Evolutionary conservation across 2,329 filamentous ascomycete genomes (phyloP).

Genomic region (Fonsecaea pugnacius): DNA sequence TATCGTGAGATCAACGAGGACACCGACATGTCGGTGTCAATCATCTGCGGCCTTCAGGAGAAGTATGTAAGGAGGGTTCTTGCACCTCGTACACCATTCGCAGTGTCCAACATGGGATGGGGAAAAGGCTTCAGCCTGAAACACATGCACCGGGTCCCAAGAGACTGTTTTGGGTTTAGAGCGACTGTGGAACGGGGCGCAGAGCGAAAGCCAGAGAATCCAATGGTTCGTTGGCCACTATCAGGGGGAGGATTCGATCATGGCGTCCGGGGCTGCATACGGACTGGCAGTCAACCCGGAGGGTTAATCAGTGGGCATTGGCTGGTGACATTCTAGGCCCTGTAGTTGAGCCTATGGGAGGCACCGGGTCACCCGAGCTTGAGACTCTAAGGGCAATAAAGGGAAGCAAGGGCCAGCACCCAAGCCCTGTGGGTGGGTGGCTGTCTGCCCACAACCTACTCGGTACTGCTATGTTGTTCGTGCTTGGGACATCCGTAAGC

Average conservation of each 20-base stretch:
- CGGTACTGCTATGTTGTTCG: not conserved
- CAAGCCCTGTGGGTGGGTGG: not conserved
- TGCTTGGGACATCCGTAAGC: not conserved
- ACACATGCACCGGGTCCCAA: not conserved
- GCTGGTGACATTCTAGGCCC: not conserved
- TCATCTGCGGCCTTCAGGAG: conserved; percentile 13
- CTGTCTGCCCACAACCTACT: not conserved
- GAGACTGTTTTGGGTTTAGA: conserved; percentile 9
- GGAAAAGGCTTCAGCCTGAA: conserved; percentile 15
- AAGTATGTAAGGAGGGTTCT: not conserved
- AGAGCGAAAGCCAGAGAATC: conserved; percentile 10
- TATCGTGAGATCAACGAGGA: not conserved
- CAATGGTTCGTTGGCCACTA: conserved; percentile 7
- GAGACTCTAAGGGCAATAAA: not conserved
- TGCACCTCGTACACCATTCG: not conserved
- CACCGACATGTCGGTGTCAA: conserved; percentile 4
- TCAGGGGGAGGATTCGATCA: conserved; percentile 1
- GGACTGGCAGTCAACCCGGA: not conserved
- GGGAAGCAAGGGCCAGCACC: not conserved
- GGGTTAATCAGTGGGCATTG: conserved; percentile 1
- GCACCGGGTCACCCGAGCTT: not conserved
- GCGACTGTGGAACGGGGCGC: conserved; percentile 11
- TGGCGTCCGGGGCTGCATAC: not conserved
- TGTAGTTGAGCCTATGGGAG: not conserved
- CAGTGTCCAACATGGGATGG: not conserved